These are phyloP conservation scores for Garcia nutans DNA, from an alignment of 345 rosid genomes.

Conservation along the genomic window DNA sequence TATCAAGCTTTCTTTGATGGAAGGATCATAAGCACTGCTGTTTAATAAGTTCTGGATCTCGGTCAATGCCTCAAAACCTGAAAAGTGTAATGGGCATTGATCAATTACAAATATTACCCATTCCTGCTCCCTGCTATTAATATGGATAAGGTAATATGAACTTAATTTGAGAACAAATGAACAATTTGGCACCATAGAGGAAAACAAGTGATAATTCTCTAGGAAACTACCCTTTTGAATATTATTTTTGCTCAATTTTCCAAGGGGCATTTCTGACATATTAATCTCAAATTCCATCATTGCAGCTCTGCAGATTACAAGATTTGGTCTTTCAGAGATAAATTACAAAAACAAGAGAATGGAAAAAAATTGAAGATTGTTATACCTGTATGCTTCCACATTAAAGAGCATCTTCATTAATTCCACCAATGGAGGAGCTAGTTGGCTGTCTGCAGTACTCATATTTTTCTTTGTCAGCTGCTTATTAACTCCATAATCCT, in stretches of 20 bases:
- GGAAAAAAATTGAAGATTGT: conserved; percentile 7
- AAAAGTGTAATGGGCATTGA: conserved; percentile 5
- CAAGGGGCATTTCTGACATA: conserved; percentile 98
- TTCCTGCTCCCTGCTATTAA: neutral
- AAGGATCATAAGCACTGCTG: conserved; percentile 39
- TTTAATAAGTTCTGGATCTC: conserved; percentile 80
- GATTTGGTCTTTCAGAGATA: conserved; percentile 20
- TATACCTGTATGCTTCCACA: conserved; percentile 83
- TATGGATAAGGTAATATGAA: conserved; percentile 15
- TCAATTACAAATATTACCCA: conserved; percentile 2
- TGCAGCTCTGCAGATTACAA: conserved; percentile 68
- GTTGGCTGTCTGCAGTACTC: conserved; percentile 49
- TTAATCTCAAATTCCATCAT: conserved; percentile 98
- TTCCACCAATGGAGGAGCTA: conserved; percentile 66
- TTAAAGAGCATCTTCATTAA: conserved; percentile 89
- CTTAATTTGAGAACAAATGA: conserved; percentile 11
- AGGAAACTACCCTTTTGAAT: conserved; percentile 66
- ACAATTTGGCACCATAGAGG: neutral
- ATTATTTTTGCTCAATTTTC: conserved; percentile 87
- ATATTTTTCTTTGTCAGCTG: conserved; percentile 45
- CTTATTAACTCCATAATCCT: conserved; percentile 93
- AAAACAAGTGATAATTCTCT: conserved; percentile 9
- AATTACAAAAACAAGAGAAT: conserved; percentile 1
- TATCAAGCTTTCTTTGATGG: conserved; percentile 70
- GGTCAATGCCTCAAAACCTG: conserved; percentile 91